Conservation (phyloP, 768 basidiomycete species). For the Mycena rosella region DNA sequence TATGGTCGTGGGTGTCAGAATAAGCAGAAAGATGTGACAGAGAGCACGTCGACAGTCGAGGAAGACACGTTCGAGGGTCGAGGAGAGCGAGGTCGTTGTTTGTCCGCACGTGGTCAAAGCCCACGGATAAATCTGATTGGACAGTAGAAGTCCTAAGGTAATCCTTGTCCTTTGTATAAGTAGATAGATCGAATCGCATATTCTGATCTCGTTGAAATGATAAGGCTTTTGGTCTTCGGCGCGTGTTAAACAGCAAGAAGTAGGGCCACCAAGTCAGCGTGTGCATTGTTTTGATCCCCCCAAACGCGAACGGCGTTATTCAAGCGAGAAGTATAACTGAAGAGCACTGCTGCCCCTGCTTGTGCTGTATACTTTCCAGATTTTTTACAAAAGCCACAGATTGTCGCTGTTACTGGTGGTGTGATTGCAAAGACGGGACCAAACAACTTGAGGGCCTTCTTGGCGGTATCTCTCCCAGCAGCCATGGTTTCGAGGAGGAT, state of each 20-base stretch:
- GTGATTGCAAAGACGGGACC: background rate
- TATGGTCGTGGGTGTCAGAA: no score
- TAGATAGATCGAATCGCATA: slow-evolving; percentile 2
- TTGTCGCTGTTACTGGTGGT: background rate
- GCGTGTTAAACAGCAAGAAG: background rate
- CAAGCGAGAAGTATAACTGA: no score
- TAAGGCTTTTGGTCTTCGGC: background rate
- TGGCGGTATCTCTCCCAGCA: background rate
- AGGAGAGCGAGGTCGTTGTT: no score
- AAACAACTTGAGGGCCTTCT: background rate
- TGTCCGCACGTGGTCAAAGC: no score
- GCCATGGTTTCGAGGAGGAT: background rate
- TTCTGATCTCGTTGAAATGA: slow-evolving; percentile 8
- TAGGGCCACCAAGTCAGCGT: background rate
- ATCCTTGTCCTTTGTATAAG: no score
- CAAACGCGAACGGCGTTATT: background rate
- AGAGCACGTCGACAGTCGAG: no score
- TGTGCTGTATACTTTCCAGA: background rate
- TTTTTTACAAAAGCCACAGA: background rate
- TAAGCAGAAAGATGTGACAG: no score
- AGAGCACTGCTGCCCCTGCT: no score
- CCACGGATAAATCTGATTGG: no score
- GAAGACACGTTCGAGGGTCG: no score
- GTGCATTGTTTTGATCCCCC: background rate
- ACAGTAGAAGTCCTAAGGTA: no score